Evolutionary conservation across 106 monocot genomes (phyloP), one percentile per base, ranked within the genome.

Genomic region (Dioscorea alata): DNA sequence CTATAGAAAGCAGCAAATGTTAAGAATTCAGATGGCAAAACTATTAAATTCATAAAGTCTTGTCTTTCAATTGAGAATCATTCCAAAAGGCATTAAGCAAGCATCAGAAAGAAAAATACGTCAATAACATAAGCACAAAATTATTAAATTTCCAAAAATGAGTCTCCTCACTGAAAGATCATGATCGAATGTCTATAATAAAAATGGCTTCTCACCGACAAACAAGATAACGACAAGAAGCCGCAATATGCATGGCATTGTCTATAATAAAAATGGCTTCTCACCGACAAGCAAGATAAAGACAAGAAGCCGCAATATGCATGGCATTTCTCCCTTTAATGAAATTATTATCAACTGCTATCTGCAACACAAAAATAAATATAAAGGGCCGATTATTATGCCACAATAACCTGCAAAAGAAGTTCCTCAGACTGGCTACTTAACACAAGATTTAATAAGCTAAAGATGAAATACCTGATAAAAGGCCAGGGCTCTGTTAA

Each of bases 271-370:
- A 42, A 42, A 42, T 8, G 2, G 42, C 42, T 42, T 42, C 42
- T 79, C 71, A 92, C 92, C 96, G 65, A 63, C 96, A 96, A 68
- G 84, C 83, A 68, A 96, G 81, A 61, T 96, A 96, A 35, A 96
- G 68, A 70, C 96, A 96, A 57, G 86, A 81, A 82, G 96, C 96
- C 19, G 92, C 96, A 77, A 92, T 89, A 59, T 96, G 89, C 67
- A 82, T 61, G 63, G 74, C 79, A 73, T 73, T 75, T 6, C 96
- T 80, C 0, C 96, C 91, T 69, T 65, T 89, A 0, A 92, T 96
- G 69, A 96, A 96, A 60, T 79, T 84, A 51, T 80, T 77, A 25
- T 96, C 92, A 60, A 96, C 75, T 18, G 92, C 96, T 69, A 96
- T 89, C 96, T 96, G 66, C 63, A 82, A 67, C 34, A 67, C 10